Evolutionary conservation across 1,139 yeast genomes (phyloP).

Genomic region (Pneumocystis carinii): DNA sequence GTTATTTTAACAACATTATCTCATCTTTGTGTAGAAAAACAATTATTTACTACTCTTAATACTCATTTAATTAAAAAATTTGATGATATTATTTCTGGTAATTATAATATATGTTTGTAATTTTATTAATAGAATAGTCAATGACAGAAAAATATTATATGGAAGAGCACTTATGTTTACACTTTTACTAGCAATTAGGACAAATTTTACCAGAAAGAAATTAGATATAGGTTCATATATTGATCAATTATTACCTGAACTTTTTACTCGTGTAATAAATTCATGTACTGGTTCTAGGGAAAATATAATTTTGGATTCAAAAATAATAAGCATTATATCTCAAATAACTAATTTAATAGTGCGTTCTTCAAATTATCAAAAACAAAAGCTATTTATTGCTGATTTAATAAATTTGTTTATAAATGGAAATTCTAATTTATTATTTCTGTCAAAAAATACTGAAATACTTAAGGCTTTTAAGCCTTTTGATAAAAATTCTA

Average conservation of each 20-base stretch:
- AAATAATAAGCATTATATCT: conserved; percentile 12
- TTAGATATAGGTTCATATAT: conserved; percentile 26
- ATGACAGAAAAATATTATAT: background rate
- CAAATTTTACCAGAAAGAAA: conserved; percentile 18
- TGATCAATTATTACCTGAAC: conserved; percentile 17
- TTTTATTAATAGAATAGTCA: conserved; percentile 10
- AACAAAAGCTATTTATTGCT: conserved; percentile 14
- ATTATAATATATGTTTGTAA: conserved; percentile 6
- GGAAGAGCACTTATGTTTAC: conserved; percentile 3
- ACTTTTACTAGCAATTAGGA: conserved; percentile 12
- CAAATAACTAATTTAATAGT: background rate
- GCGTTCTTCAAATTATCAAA: conserved; percentile 9
- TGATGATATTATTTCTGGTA: conserved; percentile 14
- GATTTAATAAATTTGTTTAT: conserved; percentile 17
- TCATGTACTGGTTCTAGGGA: conserved; percentile 8
- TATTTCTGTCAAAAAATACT: conserved; percentile 5
- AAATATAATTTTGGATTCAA: conserved; percentile 7
- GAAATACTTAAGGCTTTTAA: conserved; percentile 1
- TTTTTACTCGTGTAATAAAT: conserved; percentile 15
- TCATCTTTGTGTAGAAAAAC: conserved; percentile 21
- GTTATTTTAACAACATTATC: conserved; percentile 22
- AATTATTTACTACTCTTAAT: conserved; percentile 24
- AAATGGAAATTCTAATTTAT: conserved; percentile 9
- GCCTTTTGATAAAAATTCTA: conserved; percentile 4
- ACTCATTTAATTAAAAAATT: conserved; percentile 24